Base-by-base conservation (phyloP, 129 eudicot genomes). In the Tagetes patula region DNA sequence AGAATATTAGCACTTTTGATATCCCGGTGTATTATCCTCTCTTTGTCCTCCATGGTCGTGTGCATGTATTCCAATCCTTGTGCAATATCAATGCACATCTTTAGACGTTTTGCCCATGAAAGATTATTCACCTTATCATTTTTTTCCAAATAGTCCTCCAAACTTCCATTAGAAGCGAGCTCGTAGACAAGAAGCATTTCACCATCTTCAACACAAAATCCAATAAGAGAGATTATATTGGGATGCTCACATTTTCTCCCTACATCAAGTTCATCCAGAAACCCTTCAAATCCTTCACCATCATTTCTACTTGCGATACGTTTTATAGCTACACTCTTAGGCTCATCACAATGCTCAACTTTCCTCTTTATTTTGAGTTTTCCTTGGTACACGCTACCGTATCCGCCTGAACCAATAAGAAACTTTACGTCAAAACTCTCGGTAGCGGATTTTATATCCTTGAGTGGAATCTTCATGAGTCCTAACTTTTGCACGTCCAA, bases 121-220 rank as follows among this genome's bases (percentile, higher is more conserved):
- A 66, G 41, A 20, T 66, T 30, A 8, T 2, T 45, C 39, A 42
- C 30, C 36, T 43, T 41, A 6, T 7, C 27, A 20, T 20, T 20
- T 20, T 20, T 42, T 14, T 3, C 27, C 9, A 66, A 10, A 31
- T 43, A 66, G 30, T 45, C 9, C 9, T 66, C 55, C 6, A 66
- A 49, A 43, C 71, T 66, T 43, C 71, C 71, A 31, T 65, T 41
- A 27, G 52, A 20, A 65, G 38, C 70, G 8, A 14, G 6, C 70
- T 65, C 70, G 7, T 6, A 65, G 6, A 65, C 53, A 42, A 65
- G 70, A 65, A 65, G 45, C 6, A 3, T 27, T 65, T 65, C 55
- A 43, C n/a, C 1, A 66, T 2, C 71, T 8, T 66, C 40, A 66
- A 20, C 20, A 43, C 71, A 48, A 10, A 48, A 48, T 48, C 54